These are phyloP conservation scores for Pholiota adiposa DNA, from an alignment of 1,284 basidiomycete genomes.

Conservation along the genomic window DNA sequence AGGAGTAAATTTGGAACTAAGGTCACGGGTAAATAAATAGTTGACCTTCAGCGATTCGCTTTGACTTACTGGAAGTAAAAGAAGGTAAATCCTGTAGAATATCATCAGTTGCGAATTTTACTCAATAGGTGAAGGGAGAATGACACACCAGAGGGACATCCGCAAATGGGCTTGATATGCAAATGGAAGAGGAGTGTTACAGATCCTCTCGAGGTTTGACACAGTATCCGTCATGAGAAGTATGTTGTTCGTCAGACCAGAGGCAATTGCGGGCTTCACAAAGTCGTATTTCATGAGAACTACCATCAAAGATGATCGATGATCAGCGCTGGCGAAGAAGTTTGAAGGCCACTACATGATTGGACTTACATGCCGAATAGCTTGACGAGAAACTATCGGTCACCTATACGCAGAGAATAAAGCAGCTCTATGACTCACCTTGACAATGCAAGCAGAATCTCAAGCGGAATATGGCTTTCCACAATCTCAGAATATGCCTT, in stretches of 20 bases:
- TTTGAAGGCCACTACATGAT: no score
- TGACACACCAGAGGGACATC: slow-evolving; percentile 55
- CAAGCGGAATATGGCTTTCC: slow-evolving; percentile 66
- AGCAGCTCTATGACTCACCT: slow-evolving; percentile 33
- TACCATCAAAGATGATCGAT: no score
- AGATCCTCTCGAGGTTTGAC: slow-evolving; percentile 62
- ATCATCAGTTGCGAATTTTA: no score
- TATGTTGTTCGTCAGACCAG: slow-evolving; percentile 49
- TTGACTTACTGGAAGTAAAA: slow-evolving; percentile 57
- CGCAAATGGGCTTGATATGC: slow-evolving; percentile 69
- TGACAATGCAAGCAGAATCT: slow-evolving; percentile 58
- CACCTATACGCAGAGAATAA: not conserved
- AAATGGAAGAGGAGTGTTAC: slow-evolving; percentile 66
- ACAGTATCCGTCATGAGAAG: slow-evolving; percentile 57
- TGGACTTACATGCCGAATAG: slow-evolving; percentile 48
- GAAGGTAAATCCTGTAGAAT: slow-evolving; percentile 65
- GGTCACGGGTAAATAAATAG: not conserved
- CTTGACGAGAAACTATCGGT: slow-evolving; percentile 25
- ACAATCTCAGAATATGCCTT: slow-evolving; percentile 43
- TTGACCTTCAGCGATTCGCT: not conserved
- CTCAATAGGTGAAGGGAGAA: not conserved
- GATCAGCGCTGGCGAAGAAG: no score
- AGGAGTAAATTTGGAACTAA: slow-evolving; percentile 61
- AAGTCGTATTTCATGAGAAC: slow-evolving; percentile 46
- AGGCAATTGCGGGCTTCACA: slow-evolving; percentile 52